These are phyloP conservation scores for Conoideocrella luteorostrata DNA, from an alignment of 2,329 filamentous ascomycete genomes.

Conservation along the genomic window DNA sequence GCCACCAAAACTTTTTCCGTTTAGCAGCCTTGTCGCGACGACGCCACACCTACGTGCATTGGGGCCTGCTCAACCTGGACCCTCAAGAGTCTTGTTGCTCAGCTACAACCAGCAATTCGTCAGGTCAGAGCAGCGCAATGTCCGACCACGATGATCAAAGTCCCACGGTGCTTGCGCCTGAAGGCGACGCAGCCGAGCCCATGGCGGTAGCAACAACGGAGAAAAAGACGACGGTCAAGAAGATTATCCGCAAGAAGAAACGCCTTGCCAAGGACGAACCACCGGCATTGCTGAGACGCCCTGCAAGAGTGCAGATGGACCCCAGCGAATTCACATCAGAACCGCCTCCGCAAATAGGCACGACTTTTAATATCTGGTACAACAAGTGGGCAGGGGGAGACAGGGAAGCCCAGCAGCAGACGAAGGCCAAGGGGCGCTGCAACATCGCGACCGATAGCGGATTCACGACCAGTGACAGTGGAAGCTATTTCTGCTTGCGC, in stretches of 20 bases:
- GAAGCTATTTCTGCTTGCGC: slow-evolving; percentile 87
- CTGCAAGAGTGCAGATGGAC: slow-evolving; percentile 87
- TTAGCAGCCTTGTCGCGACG: background rate
- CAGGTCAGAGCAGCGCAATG: slow-evolving; percentile 17
- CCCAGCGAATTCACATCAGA: slow-evolving; percentile 75
- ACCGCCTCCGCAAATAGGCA: slow-evolving; percentile 85
- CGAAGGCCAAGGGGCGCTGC: slow-evolving; percentile 81
- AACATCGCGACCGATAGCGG: slow-evolving; percentile 75
- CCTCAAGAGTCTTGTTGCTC: too few species aligned
- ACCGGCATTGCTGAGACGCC: too few species aligned
- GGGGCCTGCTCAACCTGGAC: too few species aligned
- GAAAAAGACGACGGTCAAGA: slow-evolving; percentile 65
- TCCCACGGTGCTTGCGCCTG: slow-evolving; percentile 8
- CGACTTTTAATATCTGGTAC: slow-evolving; percentile 87
- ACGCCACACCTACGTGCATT: background rate
- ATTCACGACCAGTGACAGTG: slow-evolving; percentile 73
- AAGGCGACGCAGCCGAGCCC: slow-evolving; percentile 13
- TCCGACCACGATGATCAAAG: slow-evolving; percentile 24
- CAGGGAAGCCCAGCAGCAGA: slow-evolving; percentile 83
- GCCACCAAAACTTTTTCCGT: background rate
- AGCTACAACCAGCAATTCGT: too few species aligned
- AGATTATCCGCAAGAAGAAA: slow-evolving; percentile 86
- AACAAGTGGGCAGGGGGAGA: slow-evolving; percentile 98
- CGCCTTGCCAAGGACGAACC: too few species aligned
- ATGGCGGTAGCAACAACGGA: slow-evolving; percentile 30